These are phyloP conservation scores for Fusarium sterilihyphosum DNA, from an alignment of 2,329 filamentous ascomycete genomes.

Conservation along the genomic window DNA sequence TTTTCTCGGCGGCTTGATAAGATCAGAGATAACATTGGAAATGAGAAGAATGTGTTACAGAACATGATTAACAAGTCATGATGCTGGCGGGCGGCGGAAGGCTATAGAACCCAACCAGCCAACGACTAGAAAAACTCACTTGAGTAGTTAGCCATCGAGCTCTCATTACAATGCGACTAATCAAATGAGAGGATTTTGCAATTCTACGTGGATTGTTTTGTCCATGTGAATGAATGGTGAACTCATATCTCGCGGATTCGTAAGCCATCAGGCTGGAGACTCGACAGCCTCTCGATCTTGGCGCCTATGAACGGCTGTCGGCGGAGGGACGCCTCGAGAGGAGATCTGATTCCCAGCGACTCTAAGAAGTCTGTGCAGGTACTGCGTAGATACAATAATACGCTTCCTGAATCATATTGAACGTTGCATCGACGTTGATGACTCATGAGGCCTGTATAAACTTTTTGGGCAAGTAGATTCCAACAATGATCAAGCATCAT, in stretches of 20 bases:
- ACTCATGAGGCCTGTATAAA: neutral
- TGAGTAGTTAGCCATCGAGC: too few relatives aligned
- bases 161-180: neutral
- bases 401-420: neutral
- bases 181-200: accelerated
- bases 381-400: neutral
- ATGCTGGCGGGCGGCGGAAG: too few relatives aligned
- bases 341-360: accelerated
- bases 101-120: too few relatives aligned
- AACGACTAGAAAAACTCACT: neutral
- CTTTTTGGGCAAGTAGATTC: accelerated
- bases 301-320: neutral
- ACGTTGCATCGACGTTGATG: neutral
- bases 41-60: neutral
- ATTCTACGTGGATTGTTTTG: accelerated
- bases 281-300: neutral
- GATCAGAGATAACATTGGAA: neutral
- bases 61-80: too few relatives aligned
- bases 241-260: too few relatives aligned
- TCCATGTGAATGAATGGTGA: too few relatives aligned
- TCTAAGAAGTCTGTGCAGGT: accelerated
- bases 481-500: neutral
- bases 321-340: neutral
- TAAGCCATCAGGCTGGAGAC: neutral
- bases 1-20: neutral